These are phyloP conservation scores for Metschnikowia proteae DNA, from an alignment of 805 yeast species.

Conservation along the genomic window DNA sequence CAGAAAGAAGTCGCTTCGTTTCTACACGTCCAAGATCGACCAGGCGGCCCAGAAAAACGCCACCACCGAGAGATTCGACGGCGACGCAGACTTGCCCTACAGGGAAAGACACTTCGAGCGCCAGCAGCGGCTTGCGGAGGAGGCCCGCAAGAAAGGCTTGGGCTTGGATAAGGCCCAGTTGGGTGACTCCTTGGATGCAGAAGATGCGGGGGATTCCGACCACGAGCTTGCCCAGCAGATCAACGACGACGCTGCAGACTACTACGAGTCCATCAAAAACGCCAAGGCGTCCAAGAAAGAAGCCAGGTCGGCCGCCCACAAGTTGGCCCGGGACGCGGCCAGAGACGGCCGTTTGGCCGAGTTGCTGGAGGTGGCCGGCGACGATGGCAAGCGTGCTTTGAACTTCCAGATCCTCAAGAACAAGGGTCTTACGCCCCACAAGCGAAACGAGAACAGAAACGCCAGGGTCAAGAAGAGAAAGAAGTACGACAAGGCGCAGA, in stretches of 20 bases:
- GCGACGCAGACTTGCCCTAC: conserved; percentile 91
- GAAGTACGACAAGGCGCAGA: conserved; percentile 91
- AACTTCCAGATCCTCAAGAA: conserved; percentile 93
- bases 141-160: conserved; percentile 80
- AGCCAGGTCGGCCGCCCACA: conserved; percentile 61
- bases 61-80: conserved; percentile 52
- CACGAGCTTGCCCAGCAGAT: conserved; percentile 40
- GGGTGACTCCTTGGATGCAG: conserved; percentile 55
- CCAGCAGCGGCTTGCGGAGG: conserved; percentile 80
- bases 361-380: conserved; percentile 60
- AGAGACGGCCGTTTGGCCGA: conserved; percentile 81
- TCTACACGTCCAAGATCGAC: conserved; percentile 95
- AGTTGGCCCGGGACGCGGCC: conserved; percentile 70
- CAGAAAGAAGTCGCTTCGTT: conserved; percentile 78
- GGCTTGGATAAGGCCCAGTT: conserved; percentile 42
- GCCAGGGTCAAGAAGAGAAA: conserved; percentile 97
- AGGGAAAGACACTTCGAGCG: conserved; percentile 87
- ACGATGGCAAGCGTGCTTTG: conserved; percentile 88
- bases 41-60: conserved; percentile 63
- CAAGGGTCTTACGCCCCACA: conserved; percentile 90
- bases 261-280: conserved; percentile 54
- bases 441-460: conserved; percentile 91
- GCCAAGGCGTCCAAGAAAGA: conserved; percentile 47
- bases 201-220: conserved; percentile 48
- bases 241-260: conserved; percentile 47